Base-by-base conservation (phyloP, 2,329 filamentous ascomycete genomes). In the Arthrobotrys sphaeroides region DNA sequence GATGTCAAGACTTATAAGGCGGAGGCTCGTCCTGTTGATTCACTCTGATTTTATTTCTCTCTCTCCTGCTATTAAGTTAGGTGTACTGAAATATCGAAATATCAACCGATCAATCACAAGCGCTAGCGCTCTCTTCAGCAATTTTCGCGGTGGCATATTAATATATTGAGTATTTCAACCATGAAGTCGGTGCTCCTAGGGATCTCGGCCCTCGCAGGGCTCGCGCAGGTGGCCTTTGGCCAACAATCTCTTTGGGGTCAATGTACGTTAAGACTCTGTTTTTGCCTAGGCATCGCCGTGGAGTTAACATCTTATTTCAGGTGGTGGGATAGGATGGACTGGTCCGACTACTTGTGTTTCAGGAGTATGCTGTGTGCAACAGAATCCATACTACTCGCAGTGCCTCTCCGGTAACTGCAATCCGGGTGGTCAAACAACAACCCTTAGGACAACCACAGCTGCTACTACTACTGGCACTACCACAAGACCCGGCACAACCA, bases 251-350 rank as follows among this genome's bases (percentile, higher is more conserved):
- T 68, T 20, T 68, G 42, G 51, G 64, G 64, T 51, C 64, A 68
- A 68, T 68, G 64, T 68, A 68, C 20, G 64, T 31, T 26, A 22
- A 36, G 3, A 68, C 49, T 5, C 18, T n/a, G 12, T 13, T 57
- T 38, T 36, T 18, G 26, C 5, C 3, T 18, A 28, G 16, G 36
- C 22, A 36, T 38, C 24, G 28, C 13, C 40, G 24, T 24, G n/a
- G 13, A 9, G n/a, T 9, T 67, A 20, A 67, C 62, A 38, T 26
- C 6, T 43, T 2, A 22, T 57, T 47, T 49, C 31, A 81, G 80
- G 84, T 78, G 85, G 84, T 78, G 85, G 85, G 12, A 68, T 75
- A 26, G 75, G 78, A 51, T 77, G 69, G 45, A 60, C 65, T 68
- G 77, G 78, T 1, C 43, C 67, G 5, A 80, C 77, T 16, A 66